Base-by-base conservation (phyloP, 2,329 filamentous ascomycete genomes). In the Falciphora oryzae region DNA sequence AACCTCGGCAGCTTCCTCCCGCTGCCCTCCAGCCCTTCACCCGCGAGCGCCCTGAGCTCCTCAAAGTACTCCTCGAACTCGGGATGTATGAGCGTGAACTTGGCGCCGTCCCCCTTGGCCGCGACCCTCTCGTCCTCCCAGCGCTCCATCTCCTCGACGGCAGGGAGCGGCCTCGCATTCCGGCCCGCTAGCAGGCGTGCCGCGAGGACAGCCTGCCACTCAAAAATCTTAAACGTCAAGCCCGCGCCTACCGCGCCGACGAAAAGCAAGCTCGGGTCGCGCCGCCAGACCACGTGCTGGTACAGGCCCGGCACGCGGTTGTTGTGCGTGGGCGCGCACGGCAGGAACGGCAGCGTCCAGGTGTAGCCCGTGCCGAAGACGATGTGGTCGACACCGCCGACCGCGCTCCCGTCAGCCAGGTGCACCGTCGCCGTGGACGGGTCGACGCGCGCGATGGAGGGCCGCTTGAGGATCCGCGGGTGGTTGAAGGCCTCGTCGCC, bases 291-390 rank as follows among this genome's bases (percentile, higher is more conserved):
- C 0, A 87, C 75, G 69, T 88, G 85, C 69, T 85, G 82, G 68
- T 85, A 88, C 0, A 88, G 73, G 11, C 77, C 79, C 0, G 81
- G 81, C 0, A 87, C 77, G 1, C 84, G 80, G 68, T 86, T 86
- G 69, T 85, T 85, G 16, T 79, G 76, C 0, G 83, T 73, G 2
- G 77, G 72, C 0, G 88, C 76, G 1, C 79, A 70, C 0, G 83
- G 83, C 0, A 88, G 71, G 70, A 89, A 89, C 0, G 86, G 86
- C 0, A 89, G 71, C 0, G 84, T 85, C 85, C 85, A 89, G 31
- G 78, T 81, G 71, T 88, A 89, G 0, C 88, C 88, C 0, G 88
- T 90, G 28, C 86, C 87, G 65, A 90, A 87, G 67, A 90, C 83
- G 66, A 90, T 78, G 68, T 83, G 71, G 71, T 90, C 87, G 18